phyloP scores from a whole-genome alignment of 2,329 filamentous ascomycete species.

The Arachnopeziza araneosa region DNA sequence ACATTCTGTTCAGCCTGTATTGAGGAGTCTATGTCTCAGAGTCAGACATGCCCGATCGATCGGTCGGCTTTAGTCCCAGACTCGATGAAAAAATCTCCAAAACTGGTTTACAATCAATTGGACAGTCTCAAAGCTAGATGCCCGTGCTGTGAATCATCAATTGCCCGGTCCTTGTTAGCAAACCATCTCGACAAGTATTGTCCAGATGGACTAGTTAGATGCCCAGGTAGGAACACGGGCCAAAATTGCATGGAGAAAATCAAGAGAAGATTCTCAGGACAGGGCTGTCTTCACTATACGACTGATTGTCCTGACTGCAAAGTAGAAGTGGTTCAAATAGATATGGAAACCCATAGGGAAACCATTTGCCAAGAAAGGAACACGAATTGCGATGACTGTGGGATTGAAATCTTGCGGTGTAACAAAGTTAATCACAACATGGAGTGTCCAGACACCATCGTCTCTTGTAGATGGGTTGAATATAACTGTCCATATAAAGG shows the following conservation, averaged over 20 bases:
- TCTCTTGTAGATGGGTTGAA: slow-evolving; percentile 42
- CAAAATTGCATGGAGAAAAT: slow-evolving; percentile 46
- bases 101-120: slow-evolving; percentile 54
- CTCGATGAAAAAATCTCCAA: slow-evolving; percentile 24
- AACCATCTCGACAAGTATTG: slow-evolving; percentile 54
- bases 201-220: slow-evolving; percentile 49
- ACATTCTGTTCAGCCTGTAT: slow-evolving; percentile 59
- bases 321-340: slow-evolving; percentile 39
- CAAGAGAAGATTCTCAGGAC: slow-evolving; percentile 43
- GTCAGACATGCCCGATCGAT: slow-evolving; percentile 52
- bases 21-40: slow-evolving; percentile 36
- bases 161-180: slow-evolving; percentile 49
- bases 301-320: slow-evolving; percentile 50
- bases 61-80: slow-evolving; percentile 39
- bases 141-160: slow-evolving; percentile 48
- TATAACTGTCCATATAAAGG: slow-evolving; percentile 42
- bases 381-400: slow-evolving; percentile 25
- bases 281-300: slow-evolving; percentile 49
- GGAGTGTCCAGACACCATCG: slow-evolving; percentile 40
- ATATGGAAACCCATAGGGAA: slow-evolving; percentile 42
- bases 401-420: slow-evolving; percentile 21
- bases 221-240: slow-evolving; percentile 38
- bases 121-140: slow-evolving; percentile 55
- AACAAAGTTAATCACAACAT: slow-evolving; percentile 30
- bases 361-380: slow-evolving; percentile 38